Evolutionary conservation across 1,284 basidiomycete genomes (phyloP).

Genomic region (Tranzscheliella williamsii): DNA sequence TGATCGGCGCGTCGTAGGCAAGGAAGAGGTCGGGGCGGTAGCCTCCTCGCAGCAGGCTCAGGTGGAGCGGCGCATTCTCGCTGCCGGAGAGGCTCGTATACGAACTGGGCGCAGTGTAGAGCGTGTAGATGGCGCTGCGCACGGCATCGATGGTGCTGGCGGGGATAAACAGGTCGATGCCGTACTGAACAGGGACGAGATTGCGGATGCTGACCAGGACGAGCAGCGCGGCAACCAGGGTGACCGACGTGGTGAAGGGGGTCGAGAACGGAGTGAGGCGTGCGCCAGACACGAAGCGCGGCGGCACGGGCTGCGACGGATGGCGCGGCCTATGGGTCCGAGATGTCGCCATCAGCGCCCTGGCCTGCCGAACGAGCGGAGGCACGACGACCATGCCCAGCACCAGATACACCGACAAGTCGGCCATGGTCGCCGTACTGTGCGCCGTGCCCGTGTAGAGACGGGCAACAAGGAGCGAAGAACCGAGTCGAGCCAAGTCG

Average conservation of each 20-base stretch:
- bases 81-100: not conserved
- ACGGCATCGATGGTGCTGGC: constrained; percentile 5
- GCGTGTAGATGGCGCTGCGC: constrained; percentile 2
- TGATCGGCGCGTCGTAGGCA: constrained; percentile 21
- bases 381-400: constrained; percentile 22
- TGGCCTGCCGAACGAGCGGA: constrained; percentile 17
- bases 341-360: constrained; percentile 1
- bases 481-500: too few species aligned
- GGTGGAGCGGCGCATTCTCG: constrained; percentile 9
- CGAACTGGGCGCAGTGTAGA: constrained; percentile 9
- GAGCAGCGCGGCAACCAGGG: constrained; percentile 3
- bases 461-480: too few species aligned
- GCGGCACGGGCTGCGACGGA: constrained; percentile 2
- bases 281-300: constrained; percentile 5
- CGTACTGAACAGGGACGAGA: constrained; percentile 20
- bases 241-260: constrained; percentile 14
- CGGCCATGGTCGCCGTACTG: constrained; percentile 10
- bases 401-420: constrained; percentile 14
- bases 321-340: constrained; percentile 1
- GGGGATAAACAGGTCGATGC: constrained; percentile 24
- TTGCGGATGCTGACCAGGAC: constrained; percentile 19
- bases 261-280: constrained; percentile 21
- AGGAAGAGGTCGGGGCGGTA: constrained; percentile 34
- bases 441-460: too few species aligned
- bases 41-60: constrained; percentile 18